Evolutionary conservation across 2,329 filamentous ascomycete genomes (phyloP).

Genomic region (Diaporthe sp.): DNA sequence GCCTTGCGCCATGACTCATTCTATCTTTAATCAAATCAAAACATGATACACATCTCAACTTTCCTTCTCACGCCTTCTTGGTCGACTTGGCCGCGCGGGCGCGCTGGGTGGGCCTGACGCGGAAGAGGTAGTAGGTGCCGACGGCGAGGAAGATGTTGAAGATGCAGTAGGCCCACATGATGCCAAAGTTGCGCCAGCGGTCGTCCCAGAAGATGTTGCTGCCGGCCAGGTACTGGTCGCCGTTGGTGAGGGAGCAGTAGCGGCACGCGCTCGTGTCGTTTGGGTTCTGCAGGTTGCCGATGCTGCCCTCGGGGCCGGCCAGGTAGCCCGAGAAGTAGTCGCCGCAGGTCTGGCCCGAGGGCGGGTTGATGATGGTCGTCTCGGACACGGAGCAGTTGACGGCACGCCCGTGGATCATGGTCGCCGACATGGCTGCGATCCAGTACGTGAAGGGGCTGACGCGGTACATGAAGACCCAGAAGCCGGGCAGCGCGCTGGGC

Average conservation of each 20-base stretch:
- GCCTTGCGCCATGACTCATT: constrained; percentile 13
- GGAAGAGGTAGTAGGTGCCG: constrained; percentile 72
- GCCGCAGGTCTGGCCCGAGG: constrained; percentile 71
- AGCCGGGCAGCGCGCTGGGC: constrained; percentile 71
- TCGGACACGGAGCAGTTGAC: constrained; percentile 70
- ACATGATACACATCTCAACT: background rate
- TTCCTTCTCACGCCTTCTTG: constrained; percentile 16
- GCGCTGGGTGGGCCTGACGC: constrained; percentile 57
- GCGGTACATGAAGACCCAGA: constrained; percentile 85
- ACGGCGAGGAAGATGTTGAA: constrained; percentile 75
- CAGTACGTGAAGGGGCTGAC: constrained; percentile 77
- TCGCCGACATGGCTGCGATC: constrained; percentile 77
- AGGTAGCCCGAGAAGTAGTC: constrained; percentile 74
- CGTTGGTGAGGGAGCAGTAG: constrained; percentile 76
- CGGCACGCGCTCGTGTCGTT: constrained; percentile 68
- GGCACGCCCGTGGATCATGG: constrained; percentile 69
- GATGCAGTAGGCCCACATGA: constrained; percentile 75
- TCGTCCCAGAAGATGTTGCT: constrained; percentile 65
- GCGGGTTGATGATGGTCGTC: constrained; percentile 74
- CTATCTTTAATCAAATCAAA: constrained; percentile 9
- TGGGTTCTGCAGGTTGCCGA: constrained; percentile 74
- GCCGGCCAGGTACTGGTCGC: constrained; percentile 69
- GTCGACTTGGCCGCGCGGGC: background rate
- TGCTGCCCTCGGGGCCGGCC: constrained; percentile 48
- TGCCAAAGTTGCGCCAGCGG: constrained; percentile 78